A percentile compares a stretch with the other conserved stretches of the same genome.
Evolutionary conservation across 2,329 filamentous ascomycete species (phyloP).

Genomic region (Aspergillus sp.): DNA sequence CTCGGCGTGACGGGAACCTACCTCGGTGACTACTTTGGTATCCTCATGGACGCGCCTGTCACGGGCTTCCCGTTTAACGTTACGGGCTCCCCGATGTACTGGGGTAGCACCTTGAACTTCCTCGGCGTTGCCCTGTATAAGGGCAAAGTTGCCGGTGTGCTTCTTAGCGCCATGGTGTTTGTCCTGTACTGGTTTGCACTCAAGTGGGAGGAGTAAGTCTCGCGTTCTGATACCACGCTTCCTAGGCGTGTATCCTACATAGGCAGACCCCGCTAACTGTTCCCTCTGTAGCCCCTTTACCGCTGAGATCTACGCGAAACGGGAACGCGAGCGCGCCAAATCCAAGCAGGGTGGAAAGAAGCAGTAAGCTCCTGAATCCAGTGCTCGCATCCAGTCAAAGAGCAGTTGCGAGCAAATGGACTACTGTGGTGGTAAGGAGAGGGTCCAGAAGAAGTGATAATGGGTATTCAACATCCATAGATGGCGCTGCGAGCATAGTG

Average conservation of each 20-base stretch:
- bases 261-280: conserved; percentile 18
- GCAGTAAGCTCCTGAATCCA: conserved; percentile 32
- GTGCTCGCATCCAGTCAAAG: background rate
- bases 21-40: conserved; percentile 97
- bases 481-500: background rate
- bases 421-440: background rate
- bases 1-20: conserved; percentile 96
- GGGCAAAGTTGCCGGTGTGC: conserved; percentile 82
- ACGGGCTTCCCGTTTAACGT: conserved; percentile 96
- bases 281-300: conserved; percentile 72
- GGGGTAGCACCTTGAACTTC: conserved; percentile 91
- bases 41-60: conserved; percentile 93
- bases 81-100: conserved; percentile 92
- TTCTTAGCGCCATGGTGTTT: conserved; percentile 76
- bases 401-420: background rate
- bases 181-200: conserved; percentile 80
- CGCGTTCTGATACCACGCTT: background rate
- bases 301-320: conserved; percentile 85
- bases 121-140: conserved; percentile 82
- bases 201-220: conserved; percentile 74
- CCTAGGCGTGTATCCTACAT: background rate
- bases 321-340: conserved; percentile 48
- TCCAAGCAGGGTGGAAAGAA: conserved; percentile 42
- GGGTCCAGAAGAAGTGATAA: background rate
- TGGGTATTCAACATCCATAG: background rate